Base-by-base conservation (phyloP, 192 early-diverging fungal genomes). In the Ambispora gerdemannii region DNA sequence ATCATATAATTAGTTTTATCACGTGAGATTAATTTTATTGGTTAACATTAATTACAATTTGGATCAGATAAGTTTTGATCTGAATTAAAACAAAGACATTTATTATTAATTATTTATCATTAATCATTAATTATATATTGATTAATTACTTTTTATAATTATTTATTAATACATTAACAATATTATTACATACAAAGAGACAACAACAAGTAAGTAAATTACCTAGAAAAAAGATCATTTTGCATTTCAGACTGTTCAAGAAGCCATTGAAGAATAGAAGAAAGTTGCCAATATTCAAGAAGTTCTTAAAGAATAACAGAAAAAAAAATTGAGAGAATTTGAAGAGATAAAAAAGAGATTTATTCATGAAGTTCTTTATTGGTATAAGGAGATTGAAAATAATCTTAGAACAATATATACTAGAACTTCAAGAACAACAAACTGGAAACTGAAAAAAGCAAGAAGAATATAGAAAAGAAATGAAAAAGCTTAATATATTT, bases 401-500 rank as follows among this genome's bases (percentile, higher is more conserved):
- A 34, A 17, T 32, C 4, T 59, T 32, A 59, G 56, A 59, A 1
- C 10, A 31, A 32, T 32, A 59, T 59, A 59, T 28, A 59, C 25
- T 59, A 32, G 30, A 32, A 59, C 30, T 0, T 59, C 56, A 59
- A 32, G 30, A 59, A 59, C 28, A 2, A 53, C 52, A 53, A 24
- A 20, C 8, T 53, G 52, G 52, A 53, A 27, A 20, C 52, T 27
- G 7, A 59, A 59, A 59, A 59, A 59, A 59, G 7, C 10, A 31
- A 30, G 10, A 31, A 59, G 2, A 59, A 6, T 17, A 59, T 2
- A 32, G 13, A 31, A 59, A 59, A 31, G 56, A 31, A 59, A 59
- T 59, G 6, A 59, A 31, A 59, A 59, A 31, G 7, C 30, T 59
- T 31, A 28, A 59, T 24, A 59, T 22, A 59, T 59, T 59, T 13